Conservation (phyloP, 1,284 basidiomycete species). For the Leccinum fallax region DNA sequence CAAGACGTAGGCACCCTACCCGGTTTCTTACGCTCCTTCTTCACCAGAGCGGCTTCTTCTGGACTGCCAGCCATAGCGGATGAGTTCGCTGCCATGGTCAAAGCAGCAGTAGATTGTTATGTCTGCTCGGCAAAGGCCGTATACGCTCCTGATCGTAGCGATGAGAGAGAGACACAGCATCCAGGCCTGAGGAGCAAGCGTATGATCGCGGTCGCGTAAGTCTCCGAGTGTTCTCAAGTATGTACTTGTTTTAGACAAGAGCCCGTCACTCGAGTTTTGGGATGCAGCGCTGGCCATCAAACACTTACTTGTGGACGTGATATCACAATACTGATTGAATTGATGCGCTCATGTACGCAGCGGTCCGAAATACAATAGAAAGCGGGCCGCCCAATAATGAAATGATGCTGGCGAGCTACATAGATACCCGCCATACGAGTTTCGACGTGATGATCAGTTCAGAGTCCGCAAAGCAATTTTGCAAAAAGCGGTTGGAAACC, state of each 20-base stretch:
- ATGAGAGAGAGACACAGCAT: neutral
- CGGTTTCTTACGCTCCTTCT: conserved; percentile 43
- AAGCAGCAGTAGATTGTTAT: neutral
- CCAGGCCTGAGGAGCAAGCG: neutral
- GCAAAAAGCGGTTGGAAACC: neutral
- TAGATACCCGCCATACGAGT: neutral
- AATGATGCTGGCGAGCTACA: neutral
- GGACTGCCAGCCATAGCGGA: conserved; percentile 9
- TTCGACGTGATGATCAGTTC: neutral
- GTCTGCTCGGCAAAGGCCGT: conserved; percentile 14
- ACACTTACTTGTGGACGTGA: neutral
- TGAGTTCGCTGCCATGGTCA: neutral
- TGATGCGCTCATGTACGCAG: neutral
- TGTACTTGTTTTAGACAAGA: neutral
- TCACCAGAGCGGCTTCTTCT: conserved; percentile 11
- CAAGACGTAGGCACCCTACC: conserved; percentile 64
- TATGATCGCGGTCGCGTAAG: neutral
- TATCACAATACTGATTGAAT: neutral
- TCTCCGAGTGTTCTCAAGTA: neutral
- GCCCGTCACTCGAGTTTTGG: neutral
- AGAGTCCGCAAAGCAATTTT: neutral
- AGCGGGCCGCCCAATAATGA: neutral
- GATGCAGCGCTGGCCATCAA: neutral
- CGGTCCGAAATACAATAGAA: neutral
- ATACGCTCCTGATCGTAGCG: neutral